Conservation (phyloP, 164 flowering plant species). For the Annona squamosa region DNA sequence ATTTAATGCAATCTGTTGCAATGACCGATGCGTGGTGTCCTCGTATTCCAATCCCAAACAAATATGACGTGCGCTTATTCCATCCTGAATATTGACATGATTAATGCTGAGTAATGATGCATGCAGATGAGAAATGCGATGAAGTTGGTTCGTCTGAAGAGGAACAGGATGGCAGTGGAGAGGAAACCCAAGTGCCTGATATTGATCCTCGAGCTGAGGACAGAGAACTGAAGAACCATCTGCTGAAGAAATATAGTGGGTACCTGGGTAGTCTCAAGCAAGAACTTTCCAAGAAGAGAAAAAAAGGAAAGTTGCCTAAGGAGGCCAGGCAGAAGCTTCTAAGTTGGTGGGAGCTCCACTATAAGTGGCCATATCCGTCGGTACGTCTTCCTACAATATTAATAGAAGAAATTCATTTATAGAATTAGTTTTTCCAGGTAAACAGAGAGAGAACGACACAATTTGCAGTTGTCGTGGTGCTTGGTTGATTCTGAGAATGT, state of each 20-base stretch:
- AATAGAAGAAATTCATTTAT: not conserved
- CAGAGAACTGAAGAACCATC: constrained; percentile 79
- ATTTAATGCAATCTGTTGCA: too few relatives aligned
- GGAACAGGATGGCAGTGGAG: constrained; percentile 69
- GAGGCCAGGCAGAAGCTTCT: constrained; percentile 92
- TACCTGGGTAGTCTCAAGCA: constrained; percentile 90
- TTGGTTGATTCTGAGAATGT: too few relatives aligned
- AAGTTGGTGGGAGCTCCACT: constrained; percentile 91
- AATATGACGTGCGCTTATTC: too few relatives aligned
- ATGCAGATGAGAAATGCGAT: constrained; percentile 57
- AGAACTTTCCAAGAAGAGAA: constrained; percentile 91
- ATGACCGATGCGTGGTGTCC: too few relatives aligned
- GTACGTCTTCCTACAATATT: constrained; percentile 27
- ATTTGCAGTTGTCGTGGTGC: too few relatives aligned
- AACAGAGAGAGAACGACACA: too few relatives aligned
- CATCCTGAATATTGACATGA: too few relatives aligned
- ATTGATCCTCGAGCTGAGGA: constrained; percentile 91
- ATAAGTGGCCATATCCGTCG: constrained; percentile 98
- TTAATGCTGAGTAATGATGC: not conserved
- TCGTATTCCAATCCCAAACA: too few relatives aligned
- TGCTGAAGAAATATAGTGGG: constrained; percentile 85
- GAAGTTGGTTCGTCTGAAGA: constrained; percentile 76
- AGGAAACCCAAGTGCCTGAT: constrained; percentile 57
- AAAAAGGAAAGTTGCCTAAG: constrained; percentile 94
- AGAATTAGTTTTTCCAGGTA: too few relatives aligned